Percentiles rank a stretch among this genome's conserved stretches.
Evolutionary conservation across 768 basidiomycete species (phyloP).

Genomic region (Mycena leptocephala): DNA sequence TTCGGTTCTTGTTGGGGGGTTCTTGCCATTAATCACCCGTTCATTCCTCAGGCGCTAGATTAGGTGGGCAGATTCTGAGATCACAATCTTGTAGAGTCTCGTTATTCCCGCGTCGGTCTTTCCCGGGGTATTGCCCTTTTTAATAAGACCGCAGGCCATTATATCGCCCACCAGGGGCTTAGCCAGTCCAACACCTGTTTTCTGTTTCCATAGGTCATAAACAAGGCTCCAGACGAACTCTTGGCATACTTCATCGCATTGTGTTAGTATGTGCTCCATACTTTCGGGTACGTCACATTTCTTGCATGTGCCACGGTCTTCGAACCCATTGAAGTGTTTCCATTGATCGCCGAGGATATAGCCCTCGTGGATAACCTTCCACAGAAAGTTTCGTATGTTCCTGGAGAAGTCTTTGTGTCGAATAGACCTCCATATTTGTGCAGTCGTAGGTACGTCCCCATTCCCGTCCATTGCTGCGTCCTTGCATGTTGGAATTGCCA

Average conservation of each 20-base stretch:
- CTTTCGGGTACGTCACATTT: not conserved
- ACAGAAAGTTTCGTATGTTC: not conserved
- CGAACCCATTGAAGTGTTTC: not conserved
- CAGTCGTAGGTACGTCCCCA: not conserved
- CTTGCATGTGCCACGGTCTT: not conserved
- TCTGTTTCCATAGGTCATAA: not conserved
- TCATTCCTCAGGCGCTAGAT: conserved; percentile 25
- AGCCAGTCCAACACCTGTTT: not conserved
- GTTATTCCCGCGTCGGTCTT: not conserved
- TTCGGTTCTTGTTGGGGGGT: not conserved
- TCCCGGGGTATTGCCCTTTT: not conserved
- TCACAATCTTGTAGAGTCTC: conserved; percentile 4
- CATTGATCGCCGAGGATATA: not conserved
- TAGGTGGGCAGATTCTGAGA: conserved; percentile 28
- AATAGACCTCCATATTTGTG: conserved; percentile 8
- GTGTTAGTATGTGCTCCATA: conserved; percentile 1
- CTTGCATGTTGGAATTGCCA: too few species aligned
- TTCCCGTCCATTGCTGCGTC: not conserved
- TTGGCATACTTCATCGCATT: not conserved
- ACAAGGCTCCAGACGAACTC: not conserved
- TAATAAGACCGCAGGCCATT: conserved; percentile 21
- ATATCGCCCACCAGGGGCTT: not conserved
- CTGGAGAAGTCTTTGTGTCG: conserved; percentile 4
- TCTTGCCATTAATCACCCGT: not conserved
- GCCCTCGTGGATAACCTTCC: conserved; percentile 10